These are phyloP conservation scores for Penicillium sp. DNA, from an alignment of 2,329 filamentous ascomycete species.

Conservation along the genomic window DNA sequence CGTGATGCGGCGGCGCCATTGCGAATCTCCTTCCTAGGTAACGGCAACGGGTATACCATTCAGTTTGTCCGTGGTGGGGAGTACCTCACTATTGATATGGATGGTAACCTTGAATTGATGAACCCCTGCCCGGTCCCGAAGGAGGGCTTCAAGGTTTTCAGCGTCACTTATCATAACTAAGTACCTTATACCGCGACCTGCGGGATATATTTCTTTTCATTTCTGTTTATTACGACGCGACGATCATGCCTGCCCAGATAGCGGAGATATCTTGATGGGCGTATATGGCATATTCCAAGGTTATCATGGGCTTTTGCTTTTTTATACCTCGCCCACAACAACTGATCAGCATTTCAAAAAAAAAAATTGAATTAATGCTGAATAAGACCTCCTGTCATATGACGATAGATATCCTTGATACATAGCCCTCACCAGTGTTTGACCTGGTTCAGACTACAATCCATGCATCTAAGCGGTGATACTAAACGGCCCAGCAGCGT, in stretches of 20 bases:
- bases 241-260: not conserved
- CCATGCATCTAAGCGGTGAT: conserved; percentile 17
- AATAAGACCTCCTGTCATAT: not conserved
- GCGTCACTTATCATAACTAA: conserved; percentile 34
- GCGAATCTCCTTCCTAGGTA: conserved; percentile 36
- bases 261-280: not conserved
- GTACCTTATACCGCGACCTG: not conserved
- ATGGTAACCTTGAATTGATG: conserved; percentile 8
- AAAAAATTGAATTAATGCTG: not conserved
- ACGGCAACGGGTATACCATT: conserved; percentile 36
- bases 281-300: not conserved
- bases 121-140: not conserved
- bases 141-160: conserved; percentile 31
- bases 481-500: conserved; percentile 29
- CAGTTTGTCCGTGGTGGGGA: conserved; percentile 26
- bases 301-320: not conserved
- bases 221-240: not conserved
- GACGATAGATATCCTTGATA: not conserved
- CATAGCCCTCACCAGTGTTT: not conserved
- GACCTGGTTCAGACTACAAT: not conserved
- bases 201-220: too few relatives aligned
- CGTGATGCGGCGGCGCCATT: conserved; percentile 27
- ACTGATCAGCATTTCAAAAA: not conserved
- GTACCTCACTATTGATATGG: conserved; percentile 18
- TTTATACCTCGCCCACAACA: not conserved